Base-by-base conservation (phyloP, 2,329 filamentous ascomycete species). In the Dryadomyces quercus-mongolicae region DNA sequence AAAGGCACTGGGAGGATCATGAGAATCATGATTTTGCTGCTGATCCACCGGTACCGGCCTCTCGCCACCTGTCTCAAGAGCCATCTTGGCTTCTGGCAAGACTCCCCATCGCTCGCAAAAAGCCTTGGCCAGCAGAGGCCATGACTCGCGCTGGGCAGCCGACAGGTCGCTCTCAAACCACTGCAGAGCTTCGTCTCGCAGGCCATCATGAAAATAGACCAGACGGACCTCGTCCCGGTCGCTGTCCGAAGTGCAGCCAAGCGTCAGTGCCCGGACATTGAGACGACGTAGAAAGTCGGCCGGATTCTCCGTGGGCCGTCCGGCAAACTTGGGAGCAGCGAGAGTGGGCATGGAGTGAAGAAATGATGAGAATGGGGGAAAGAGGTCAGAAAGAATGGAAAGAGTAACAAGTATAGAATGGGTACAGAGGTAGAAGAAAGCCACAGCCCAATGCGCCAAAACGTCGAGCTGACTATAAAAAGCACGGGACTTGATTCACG, bases 211-310 rank as follows among this genome's bases (percentile, higher is more conserved):
- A 34, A 43, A 51, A 21, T 31, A 51, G 9, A 51, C 38, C 15
- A 51, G 49, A 21, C 49, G 49, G 15, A 20, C 21, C 16, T 51
- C 49, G n/a, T 51, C 38, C 20, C 40, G 40, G 18, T 44, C 49
- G 16, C 38, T 25, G n/a, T 51, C 49, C 2, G 49, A 25, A 18
- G 5, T 31, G 49, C 49, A 44, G 38, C 49, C 49, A 12, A 51
- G 38, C 9, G 49, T 31, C 3, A 51, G 20, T 5, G 38, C 38
- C 49, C 31, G 43, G 38, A 51, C 49, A 9, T 51, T 44, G 5
- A 51, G 49, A 31, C 49, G 49, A 8, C 49, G 49, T 15, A 51
- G 36, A 51, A 51, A 51, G 38, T 51, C 49, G 21, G 20, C 20
- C 5, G 49, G 36, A 10, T 40, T 51, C 16, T 51, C 49, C 6